Percentiles rank a stretch among this genome's conserved stretches.
Evolutionary conservation across 805 yeast species (phyloP).

Genomic region (Metschnikowia peoriensis): DNA sequence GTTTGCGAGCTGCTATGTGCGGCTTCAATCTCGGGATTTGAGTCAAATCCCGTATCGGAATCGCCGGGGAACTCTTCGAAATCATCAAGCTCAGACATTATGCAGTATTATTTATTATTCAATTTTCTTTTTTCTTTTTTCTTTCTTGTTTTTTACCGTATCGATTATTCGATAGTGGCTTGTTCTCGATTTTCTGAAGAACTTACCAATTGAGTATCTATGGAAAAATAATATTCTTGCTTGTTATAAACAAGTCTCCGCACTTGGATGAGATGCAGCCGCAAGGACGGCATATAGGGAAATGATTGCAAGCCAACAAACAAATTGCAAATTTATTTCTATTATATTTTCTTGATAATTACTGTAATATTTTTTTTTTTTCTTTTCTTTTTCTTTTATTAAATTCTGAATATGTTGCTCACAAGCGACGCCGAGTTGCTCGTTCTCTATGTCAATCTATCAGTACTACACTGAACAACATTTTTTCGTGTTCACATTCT

Average conservation of each 20-base stretch:
- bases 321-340: neutral
- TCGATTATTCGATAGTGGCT: neutral
- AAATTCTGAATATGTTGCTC: neutral
- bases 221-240: too few relatives aligned
- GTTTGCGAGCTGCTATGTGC: neutral
- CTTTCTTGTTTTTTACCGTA: too few relatives aligned
- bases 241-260: neutral
- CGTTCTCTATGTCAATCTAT: neutral
- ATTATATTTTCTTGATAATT: too few relatives aligned
- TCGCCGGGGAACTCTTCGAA: constrained; percentile 7
- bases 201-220: too few relatives aligned
- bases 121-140: neutral
- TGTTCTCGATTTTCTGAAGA: neutral
- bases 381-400: neutral
- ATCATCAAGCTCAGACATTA: neutral
- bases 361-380: neutral
- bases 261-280: neutral
- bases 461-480: neutral
- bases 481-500: neutral
- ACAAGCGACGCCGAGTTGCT: neutral
- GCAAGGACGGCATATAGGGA: neutral
- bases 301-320: neutral
- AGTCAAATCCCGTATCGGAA: neutral
- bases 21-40: neutral
- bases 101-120: neutral